Evolutionary conservation across 1,284 basidiomycete genomes (phyloP).

Genomic region (Farysia itapuensis): DNA sequence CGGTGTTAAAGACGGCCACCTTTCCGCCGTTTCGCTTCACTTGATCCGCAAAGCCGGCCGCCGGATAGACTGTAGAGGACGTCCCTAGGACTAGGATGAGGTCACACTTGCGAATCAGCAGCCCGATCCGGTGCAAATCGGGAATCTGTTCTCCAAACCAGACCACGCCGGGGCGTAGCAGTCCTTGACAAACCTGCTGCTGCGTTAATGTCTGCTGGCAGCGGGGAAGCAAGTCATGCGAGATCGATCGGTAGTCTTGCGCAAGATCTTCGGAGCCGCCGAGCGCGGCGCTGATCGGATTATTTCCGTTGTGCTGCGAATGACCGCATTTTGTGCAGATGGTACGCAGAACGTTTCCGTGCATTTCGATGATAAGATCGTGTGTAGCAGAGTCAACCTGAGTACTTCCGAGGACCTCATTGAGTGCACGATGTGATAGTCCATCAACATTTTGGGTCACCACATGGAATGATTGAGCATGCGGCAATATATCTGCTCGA

Average conservation of each 20-base stretch:
- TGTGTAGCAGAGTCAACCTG: neutral
- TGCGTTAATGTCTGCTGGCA: slow-evolving; percentile 59
- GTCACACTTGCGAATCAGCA: slow-evolving; percentile 65
- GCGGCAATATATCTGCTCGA: slow-evolving; percentile 5
- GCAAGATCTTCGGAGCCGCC: slow-evolving; percentile 64
- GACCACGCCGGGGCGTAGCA: slow-evolving; percentile 69
- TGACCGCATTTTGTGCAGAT: slow-evolving; percentile 65
- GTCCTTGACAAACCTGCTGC: slow-evolving; percentile 61
- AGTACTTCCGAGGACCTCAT: neutral
- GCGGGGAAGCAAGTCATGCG: slow-evolving; percentile 64
- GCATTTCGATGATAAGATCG: slow-evolving; percentile 66
- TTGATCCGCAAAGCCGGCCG: slow-evolving; percentile 62
- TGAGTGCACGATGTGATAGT: slow-evolving; percentile 63
- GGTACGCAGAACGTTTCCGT: slow-evolving; percentile 68
- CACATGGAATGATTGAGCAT: slow-evolving; percentile 61
- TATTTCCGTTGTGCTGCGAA: slow-evolving; percentile 61
- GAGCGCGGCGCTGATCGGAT: slow-evolving; percentile 66
- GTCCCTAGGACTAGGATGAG: slow-evolving; percentile 70
- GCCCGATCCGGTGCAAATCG: slow-evolving; percentile 60
- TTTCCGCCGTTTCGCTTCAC: slow-evolving; percentile 62
- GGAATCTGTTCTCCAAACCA: slow-evolving; percentile 67
- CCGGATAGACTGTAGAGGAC: slow-evolving; percentile 66
- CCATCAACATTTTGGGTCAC: slow-evolving; percentile 73
- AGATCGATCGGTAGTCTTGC: slow-evolving; percentile 57
- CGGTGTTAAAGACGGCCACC: slow-evolving; percentile 69